Percentiles rank a stretch among this genome's conserved stretches.
Conservation (phyloP, 2,329 filamentous ascomycete species). For the Helicocarpus griseus region DNA sequence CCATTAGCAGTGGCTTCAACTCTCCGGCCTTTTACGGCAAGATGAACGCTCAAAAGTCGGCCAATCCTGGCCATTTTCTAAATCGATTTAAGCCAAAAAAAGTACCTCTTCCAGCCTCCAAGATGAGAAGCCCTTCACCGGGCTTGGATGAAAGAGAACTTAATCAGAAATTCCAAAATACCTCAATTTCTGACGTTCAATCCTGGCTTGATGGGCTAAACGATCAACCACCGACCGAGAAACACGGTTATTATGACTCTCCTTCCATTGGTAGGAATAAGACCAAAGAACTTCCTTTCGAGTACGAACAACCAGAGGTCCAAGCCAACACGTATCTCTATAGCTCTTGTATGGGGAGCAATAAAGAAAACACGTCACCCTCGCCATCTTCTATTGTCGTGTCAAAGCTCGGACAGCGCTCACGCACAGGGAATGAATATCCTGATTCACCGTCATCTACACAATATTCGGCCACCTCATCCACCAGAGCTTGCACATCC, state of each 20-base stretch:
- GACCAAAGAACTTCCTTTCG: not conserved
- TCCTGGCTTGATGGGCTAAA: slow-evolving; percentile 3
- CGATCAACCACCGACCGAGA: not conserved
- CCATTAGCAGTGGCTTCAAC: slow-evolving; percentile 1
- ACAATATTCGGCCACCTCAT: not conserved
- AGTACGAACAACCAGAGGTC: not conserved
- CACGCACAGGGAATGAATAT: not conserved
- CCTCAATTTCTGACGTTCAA: slow-evolving; percentile 2
- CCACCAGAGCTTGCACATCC: not conserved
- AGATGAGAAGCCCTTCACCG: not conserved
- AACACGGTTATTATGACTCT: not conserved
- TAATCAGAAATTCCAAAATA: not conserved
- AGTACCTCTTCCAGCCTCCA: not conserved
- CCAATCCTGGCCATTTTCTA: not conserved
- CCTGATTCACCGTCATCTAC: not conserved
- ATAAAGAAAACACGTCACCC: slow-evolving; percentile 1
- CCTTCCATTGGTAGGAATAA: not conserved
- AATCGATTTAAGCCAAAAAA: not conserved
- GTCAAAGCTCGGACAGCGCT: too few relatives aligned
- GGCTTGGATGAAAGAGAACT: not conserved
- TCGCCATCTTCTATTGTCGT: not conserved
- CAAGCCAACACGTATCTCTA: not conserved
- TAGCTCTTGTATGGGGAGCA: not conserved
- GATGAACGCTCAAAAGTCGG: not conserved
- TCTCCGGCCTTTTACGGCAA: not conserved